Percentiles rank a stretch among this genome's conserved stretches.
Conservation (phyloP, 2,329 filamentous ascomycete species). For the Beauveria asiatica region DNA sequence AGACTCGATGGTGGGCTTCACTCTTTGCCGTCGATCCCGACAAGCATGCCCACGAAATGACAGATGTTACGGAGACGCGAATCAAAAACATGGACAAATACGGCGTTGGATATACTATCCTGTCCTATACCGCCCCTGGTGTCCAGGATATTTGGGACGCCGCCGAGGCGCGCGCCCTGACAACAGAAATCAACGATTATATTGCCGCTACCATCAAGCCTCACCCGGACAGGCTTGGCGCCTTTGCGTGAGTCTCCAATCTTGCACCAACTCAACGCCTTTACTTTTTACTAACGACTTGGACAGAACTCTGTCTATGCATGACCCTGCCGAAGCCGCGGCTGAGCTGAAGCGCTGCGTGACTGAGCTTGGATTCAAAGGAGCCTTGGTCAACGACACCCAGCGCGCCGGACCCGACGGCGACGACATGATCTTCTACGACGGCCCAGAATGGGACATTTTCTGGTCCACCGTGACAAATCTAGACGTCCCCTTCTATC, state of each 20-base stretch:
- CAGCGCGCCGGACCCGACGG: conserved; percentile 50
- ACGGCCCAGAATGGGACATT: conserved; percentile 48
- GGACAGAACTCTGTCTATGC: conserved; percentile 40
- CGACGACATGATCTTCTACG: conserved; percentile 57
- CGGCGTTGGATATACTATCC: conserved; percentile 39
- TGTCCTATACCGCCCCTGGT: conserved; percentile 41
- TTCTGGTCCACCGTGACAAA: conserved; percentile 53
- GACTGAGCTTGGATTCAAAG: conserved; percentile 51
- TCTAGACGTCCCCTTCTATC: conserved; percentile 55
- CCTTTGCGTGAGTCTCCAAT: conserved; percentile 31
- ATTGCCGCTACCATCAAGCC: conserved; percentile 28
- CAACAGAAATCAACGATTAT: conserved; percentile 35
- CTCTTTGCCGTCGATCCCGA: conserved; percentile 52
- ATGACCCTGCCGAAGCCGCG: conserved; percentile 41
- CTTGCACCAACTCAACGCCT: background rate
- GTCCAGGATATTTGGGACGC: conserved; percentile 37
- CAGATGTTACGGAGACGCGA: conserved; percentile 31
- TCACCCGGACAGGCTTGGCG: conserved; percentile 34
- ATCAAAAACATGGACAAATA: conserved; percentile 36
- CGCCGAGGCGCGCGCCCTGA: conserved; percentile 31
- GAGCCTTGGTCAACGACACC: conserved; percentile 53
- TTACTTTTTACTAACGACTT: background rate
- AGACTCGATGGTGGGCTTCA: conserved; percentile 52
- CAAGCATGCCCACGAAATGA: conserved; percentile 48
- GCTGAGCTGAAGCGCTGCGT: conserved; percentile 45